Evolutionary conservation across 1,284 basidiomycete species (phyloP).

Genomic region (Fomitopsis betulina): DNA sequence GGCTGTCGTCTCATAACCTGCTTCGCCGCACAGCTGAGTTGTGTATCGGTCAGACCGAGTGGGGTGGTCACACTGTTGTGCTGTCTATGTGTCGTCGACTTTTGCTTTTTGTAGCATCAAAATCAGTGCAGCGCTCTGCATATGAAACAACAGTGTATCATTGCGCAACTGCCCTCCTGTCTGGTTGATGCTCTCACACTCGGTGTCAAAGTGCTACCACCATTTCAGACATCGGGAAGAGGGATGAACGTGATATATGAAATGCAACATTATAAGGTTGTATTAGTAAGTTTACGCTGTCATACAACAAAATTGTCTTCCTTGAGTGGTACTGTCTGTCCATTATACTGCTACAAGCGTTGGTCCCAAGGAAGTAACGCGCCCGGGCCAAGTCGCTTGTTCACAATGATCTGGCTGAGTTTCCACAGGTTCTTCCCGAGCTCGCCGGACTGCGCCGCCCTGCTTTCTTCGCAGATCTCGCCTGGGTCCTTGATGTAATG

Average conservation of each 20-base stretch:
- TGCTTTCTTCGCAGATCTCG: conserved; percentile 29
- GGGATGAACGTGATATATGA: not conserved
- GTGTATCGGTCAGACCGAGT: conserved; percentile 12
- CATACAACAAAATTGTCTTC: not conserved
- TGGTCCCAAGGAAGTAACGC: conserved; percentile 26
- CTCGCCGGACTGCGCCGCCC: conserved; percentile 31
- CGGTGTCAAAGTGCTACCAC: too few relatives aligned
- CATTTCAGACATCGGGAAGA: too few relatives aligned
- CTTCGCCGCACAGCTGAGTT: conserved; percentile 9
- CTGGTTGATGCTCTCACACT: not conserved
- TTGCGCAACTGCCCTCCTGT: not conserved
- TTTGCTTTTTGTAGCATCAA: conserved; percentile 23
- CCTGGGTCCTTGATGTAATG: conserved; percentile 36
- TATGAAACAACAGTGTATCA: not conserved
- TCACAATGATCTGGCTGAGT: conserved; percentile 31
- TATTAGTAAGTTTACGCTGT: not conserved
- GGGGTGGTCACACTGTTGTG: conserved; percentile 13
- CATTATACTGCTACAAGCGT: not conserved
- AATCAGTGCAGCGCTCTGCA: conserved; percentile 17
- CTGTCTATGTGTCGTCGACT: conserved; percentile 13
- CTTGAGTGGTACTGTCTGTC: not conserved
- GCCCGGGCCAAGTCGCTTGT: conserved; percentile 29
- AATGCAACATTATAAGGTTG: not conserved
- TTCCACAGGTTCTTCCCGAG: conserved; percentile 36
- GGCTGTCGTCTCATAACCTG: conserved; percentile 72